A percentile compares a stretch with the other conserved stretches of the same genome.
Conservation (phyloP, 164 flowering plant species). For the Berberis thunbergii region DNA sequence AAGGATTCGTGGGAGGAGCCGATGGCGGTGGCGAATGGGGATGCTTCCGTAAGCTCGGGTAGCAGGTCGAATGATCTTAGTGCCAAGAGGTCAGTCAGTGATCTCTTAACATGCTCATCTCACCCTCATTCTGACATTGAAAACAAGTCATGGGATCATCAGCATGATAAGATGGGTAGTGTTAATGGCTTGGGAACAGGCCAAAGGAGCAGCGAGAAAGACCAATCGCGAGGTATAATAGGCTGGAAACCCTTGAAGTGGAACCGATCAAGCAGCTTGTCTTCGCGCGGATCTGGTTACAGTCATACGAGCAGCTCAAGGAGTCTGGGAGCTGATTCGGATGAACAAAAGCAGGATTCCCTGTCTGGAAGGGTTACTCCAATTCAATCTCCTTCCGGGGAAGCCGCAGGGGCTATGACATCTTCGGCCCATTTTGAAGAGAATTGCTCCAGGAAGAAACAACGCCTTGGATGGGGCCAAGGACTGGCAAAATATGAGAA, state of each 20-base stretch:
- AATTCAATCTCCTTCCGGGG: constrained; percentile 47
- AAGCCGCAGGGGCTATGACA: constrained; percentile 34
- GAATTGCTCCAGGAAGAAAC: constrained; percentile 62
- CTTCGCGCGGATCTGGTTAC: constrained; percentile 74
- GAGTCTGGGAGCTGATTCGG: constrained; percentile 45
- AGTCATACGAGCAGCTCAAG: constrained; percentile 67
- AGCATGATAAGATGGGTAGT: constrained; percentile 39
- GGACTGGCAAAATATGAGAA: constrained; percentile 99
- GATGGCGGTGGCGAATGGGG: constrained; percentile 32
- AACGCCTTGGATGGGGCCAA: constrained; percentile 97
- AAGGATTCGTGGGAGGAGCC: constrained; percentile 30
- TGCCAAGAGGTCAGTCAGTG: constrained; percentile 47
- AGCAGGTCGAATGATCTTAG: constrained; percentile 28
- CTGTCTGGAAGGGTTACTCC: constrained; percentile 29
- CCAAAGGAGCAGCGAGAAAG: constrained; percentile 43
- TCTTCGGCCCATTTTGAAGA: constrained; percentile 40
- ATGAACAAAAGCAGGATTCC: constrained; percentile 33
- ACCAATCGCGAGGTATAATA: constrained; percentile 34
- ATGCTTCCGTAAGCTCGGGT: constrained; percentile 21
- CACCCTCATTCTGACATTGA: constrained; percentile 34
- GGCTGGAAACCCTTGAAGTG: constrained; percentile 81
- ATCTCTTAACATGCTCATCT: constrained; percentile 25
- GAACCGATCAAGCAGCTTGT: constrained; percentile 68
- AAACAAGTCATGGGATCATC: constrained; percentile 27
- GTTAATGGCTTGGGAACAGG: constrained; percentile 36